Evolutionary conservation across 768 basidiomycete genomes (phyloP).

Genomic region (Cystofilobasidium bisporidii): DNA sequence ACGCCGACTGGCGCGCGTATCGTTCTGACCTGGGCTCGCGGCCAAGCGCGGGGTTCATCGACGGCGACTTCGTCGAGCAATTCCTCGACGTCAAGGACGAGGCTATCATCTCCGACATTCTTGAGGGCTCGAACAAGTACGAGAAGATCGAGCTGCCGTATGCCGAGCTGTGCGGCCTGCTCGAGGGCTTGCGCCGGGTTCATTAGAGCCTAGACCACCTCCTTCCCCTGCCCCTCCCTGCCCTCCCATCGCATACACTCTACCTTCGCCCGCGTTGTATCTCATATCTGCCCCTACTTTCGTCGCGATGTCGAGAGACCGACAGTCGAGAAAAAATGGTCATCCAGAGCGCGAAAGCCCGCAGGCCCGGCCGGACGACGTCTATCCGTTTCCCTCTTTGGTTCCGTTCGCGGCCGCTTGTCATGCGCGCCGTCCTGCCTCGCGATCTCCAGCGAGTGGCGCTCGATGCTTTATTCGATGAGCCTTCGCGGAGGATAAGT

Average conservation of each 20-base stretch:
- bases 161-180: slow-evolving; percentile 42
- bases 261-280: background rate
- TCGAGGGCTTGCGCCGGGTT: slow-evolving; percentile 45
- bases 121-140: slow-evolving; percentile 52
- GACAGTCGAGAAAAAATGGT: too few species aligned
- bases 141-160: slow-evolving; percentile 50
- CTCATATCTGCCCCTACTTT: too few species aligned
- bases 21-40: slow-evolving; percentile 46
- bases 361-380: too few species aligned
- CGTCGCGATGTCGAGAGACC: too few species aligned
- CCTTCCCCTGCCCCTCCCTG: slow-evolving; percentile 26
- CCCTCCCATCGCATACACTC: background rate
- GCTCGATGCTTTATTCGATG: background rate
- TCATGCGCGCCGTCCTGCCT: too few species aligned
- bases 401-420: too few species aligned
- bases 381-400: too few species aligned
- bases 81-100: slow-evolving; percentile 46
- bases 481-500: background rate
- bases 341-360: too few species aligned
- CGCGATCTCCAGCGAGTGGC: too few species aligned
- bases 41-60: slow-evolving; percentile 65
- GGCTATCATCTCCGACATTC: slow-evolving; percentile 42
- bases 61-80: slow-evolving; percentile 73
- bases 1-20: slow-evolving; percentile 53
- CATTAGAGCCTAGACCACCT: slow-evolving; percentile 41